Evolutionary conservation across 1,139 yeast species (phyloP).

Genomic region (Lodderomyces orthopsilosis): DNA sequence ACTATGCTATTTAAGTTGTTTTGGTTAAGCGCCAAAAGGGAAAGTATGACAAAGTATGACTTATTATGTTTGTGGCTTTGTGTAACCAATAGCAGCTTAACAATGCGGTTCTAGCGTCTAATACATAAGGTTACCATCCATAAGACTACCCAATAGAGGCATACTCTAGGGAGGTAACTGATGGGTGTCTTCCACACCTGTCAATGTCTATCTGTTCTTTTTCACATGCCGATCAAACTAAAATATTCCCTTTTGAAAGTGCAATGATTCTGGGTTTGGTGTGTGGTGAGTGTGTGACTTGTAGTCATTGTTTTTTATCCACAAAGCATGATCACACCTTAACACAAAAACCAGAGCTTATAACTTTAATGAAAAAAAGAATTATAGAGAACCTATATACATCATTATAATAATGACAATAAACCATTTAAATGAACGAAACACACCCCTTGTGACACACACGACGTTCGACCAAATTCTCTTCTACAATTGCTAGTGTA

Average conservation of each 20-base stretch:
- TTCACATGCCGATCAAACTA: too few species aligned
- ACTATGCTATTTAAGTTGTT: not conserved
- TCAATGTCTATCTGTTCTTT: too few species aligned
- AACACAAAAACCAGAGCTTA: not conserved
- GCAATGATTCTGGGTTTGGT: not conserved
- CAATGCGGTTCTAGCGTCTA: not conserved
- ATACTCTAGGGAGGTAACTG: too few species aligned
- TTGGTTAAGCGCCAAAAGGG: conserved; percentile 6
- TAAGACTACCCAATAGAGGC: too few species aligned
- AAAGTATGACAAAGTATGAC: conserved; percentile 2
- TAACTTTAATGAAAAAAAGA: not conserved
- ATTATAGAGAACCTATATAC: too few species aligned
- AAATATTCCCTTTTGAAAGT: too few species aligned
- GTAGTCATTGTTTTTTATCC: not conserved
- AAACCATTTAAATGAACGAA: too few species aligned
- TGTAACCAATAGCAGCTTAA: not conserved
- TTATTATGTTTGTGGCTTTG: not conserved
- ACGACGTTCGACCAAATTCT: too few species aligned
- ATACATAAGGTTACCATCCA: not conserved
- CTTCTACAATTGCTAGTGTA: too few species aligned
- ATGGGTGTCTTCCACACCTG: too few species aligned
- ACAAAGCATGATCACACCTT: not conserved
- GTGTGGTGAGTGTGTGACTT: not conserved
- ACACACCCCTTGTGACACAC: too few species aligned
- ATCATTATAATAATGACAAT: too few species aligned